These are phyloP conservation scores for Pseudocercospora vitis DNA, from an alignment of 2,329 filamentous ascomycete species.

Conservation along the genomic window DNA sequence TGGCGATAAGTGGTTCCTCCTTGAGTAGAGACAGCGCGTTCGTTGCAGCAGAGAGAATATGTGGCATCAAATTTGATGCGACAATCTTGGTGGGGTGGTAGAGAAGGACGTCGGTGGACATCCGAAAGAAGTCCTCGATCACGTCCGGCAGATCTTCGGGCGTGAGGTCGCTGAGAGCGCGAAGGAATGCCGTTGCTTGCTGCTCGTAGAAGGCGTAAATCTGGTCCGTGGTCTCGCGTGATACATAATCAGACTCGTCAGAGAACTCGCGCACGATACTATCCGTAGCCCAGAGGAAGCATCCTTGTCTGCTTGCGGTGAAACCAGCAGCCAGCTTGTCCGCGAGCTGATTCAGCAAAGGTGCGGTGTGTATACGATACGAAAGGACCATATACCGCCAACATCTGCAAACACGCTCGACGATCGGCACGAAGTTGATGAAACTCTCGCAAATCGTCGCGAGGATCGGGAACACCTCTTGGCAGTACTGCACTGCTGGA, in stretches of 20 bases:
- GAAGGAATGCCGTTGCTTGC: slow-evolving; percentile 85
- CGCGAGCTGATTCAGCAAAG: slow-evolving; percentile 79
- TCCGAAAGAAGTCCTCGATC: slow-evolving; percentile 94
- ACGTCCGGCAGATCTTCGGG: slow-evolving; percentile 77
- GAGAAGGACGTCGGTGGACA: slow-evolving; percentile 85
- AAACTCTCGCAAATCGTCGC: slow-evolving; percentile 87
- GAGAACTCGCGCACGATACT: slow-evolving; percentile 95
- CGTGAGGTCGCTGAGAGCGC: slow-evolving; percentile 81
- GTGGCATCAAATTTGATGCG: slow-evolving; percentile 72
- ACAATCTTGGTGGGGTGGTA: slow-evolving; percentile 88
- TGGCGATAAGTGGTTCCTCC: slow-evolving; percentile 84
- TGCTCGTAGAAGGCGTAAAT: slow-evolving; percentile 95
- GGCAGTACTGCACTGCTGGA: slow-evolving; percentile 92
- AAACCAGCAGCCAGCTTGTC: slow-evolving; percentile 87
- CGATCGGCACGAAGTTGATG: slow-evolving; percentile 79
- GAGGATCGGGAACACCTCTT: slow-evolving; percentile 86
- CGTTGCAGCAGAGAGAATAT: slow-evolving; percentile 83
- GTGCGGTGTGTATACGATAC: slow-evolving; percentile 84
- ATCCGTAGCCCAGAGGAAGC: slow-evolving; percentile 97
- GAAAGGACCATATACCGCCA: slow-evolving; percentile 98
- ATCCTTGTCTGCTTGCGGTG: slow-evolving; percentile 81
- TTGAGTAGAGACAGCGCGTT: slow-evolving; percentile 87
- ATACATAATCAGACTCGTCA: slow-evolving; percentile 81
- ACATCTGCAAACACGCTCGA: slow-evolving; percentile 89
- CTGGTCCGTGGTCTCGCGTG: slow-evolving; percentile 75